Evolutionary conservation across 306 rosid genomes (phyloP).

Genomic region (Lathyrus tuberosus): DNA sequence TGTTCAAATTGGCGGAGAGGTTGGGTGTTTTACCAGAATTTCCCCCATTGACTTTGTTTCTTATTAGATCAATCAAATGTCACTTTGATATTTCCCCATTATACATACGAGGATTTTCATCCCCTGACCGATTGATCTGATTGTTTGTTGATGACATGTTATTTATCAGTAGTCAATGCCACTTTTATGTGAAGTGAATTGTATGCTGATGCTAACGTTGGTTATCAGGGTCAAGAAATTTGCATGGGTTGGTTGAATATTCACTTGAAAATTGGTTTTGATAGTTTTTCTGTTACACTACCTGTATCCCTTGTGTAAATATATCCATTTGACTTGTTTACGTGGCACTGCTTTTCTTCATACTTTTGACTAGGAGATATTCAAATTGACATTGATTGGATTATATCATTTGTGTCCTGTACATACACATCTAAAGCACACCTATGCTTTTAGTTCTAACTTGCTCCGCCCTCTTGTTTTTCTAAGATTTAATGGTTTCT

Average conservation of each 20-base stretch:
- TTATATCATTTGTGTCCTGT: background rate
- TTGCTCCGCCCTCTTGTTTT: constrained; percentile 9
- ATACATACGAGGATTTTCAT: background rate
- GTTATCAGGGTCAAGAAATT: constrained; percentile 3
- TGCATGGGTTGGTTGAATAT: background rate
- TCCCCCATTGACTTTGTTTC: background rate
- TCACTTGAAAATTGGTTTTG: background rate
- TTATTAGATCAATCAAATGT: background rate
- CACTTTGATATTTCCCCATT: constrained; percentile 2
- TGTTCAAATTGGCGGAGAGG: background rate
- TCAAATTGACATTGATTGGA: constrained; percentile 32
- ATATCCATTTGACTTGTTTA: constrained; percentile 6
- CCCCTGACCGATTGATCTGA: background rate
- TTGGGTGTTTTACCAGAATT: background rate
- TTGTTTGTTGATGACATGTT: background rate
- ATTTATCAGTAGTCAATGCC: background rate
- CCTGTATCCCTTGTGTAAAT: constrained; percentile 9
- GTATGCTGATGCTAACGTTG: constrained; percentile 10
- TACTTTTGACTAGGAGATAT: constrained; percentile 10
- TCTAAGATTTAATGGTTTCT: constrained; percentile 21
- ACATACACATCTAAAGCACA: constrained; percentile 14
- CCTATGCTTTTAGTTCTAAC: background rate
- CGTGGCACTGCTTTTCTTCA: background rate
- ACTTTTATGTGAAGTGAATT: constrained; percentile 14
- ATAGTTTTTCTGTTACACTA: background rate